phyloP scores from a whole-genome alignment of 441 rosid genomes.

The Syzygium malaccense region DNA sequence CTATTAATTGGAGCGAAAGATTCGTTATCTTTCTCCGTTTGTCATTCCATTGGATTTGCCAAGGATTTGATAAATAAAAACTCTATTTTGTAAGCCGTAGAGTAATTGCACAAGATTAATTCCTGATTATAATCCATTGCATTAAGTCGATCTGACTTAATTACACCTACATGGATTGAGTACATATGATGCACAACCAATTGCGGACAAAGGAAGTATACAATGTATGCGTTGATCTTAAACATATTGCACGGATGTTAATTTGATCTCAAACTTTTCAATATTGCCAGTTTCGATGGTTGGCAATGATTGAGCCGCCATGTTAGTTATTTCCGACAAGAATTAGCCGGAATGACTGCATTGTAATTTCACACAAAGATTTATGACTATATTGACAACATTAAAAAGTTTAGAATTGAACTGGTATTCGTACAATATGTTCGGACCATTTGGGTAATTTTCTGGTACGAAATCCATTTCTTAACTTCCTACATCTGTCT shows the following conservation, averaged over 20 bases:
- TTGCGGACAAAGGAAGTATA: not conserved
- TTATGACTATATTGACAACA: not conserved
- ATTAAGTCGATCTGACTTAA: not conserved
- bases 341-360: not conserved
- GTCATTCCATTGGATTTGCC: not conserved
- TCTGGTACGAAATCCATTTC: accelerated
- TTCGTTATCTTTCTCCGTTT: not conserved
- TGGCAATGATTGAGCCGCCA: accelerated
- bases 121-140: not conserved
- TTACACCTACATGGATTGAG: not conserved
- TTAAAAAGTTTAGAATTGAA: not conserved
- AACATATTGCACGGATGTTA: accelerated
- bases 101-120: not conserved
- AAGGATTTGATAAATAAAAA: not conserved
- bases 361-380: accelerated
- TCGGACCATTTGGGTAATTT: not conserved
- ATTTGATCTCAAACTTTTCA: not conserved
- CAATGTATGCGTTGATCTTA: not conserved
- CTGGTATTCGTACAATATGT: not conserved
- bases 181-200: not conserved
- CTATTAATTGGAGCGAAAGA: not conserved
- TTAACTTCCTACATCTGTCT: not conserved
- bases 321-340: accelerated
- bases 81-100: not conserved
- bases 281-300: accelerated